Base-by-base conservation (phyloP, 1,139 yeast species). In the Candida tropicalis region DNA sequence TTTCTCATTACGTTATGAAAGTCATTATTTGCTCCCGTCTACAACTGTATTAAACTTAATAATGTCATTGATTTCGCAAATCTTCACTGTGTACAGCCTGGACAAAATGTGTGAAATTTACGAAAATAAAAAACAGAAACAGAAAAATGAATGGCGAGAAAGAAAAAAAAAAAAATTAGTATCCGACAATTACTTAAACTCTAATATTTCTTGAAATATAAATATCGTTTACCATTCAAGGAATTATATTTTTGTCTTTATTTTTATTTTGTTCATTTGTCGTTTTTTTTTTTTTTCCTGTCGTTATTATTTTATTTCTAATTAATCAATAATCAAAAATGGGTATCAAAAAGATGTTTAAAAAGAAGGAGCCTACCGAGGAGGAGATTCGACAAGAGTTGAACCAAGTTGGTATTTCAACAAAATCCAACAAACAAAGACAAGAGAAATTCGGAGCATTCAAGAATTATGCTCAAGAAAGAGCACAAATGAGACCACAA, bases 381-480 rank as follows among this genome's bases (percentile, higher is more conserved):
- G 75, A 74, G 25, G 78, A 77, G 53, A 68, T 81, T 46, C 66
- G 77, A 38, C 79, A 78, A 17, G 70, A 72, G 35, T 65, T 84
- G 57, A 69, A 70, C 51, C 70, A 69, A 28, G 62, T 75, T 25
- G 89, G 89, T 4, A 72, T 84, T 34, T 55, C 78, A 10, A 76
- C 81, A 38, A 81, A 66, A 55, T 57, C 63, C 6, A 44, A 46
- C 17, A 55, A 53, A 20, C 54, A 52, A 6, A 70, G 77, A 52
- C 73, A 70, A 51, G 80, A 74, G 53, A 80, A 81, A 54, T 85
- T 85, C 59, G 79, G 84, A 8, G 90, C 89, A 3, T 85, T 84
- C 58, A 74, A 74, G 35, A 71, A 72, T 44, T 82, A 77, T 62
- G 86, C 88, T 11, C 76, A 74, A 50, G 81, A 80, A 39, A 56